A percentile compares a stretch with the other conserved stretches of the same genome.
These are phyloP conservation scores for Nepenthes mirabilis DNA, from an alignment of 148 eudicot species.

Conservation along the genomic window DNA sequence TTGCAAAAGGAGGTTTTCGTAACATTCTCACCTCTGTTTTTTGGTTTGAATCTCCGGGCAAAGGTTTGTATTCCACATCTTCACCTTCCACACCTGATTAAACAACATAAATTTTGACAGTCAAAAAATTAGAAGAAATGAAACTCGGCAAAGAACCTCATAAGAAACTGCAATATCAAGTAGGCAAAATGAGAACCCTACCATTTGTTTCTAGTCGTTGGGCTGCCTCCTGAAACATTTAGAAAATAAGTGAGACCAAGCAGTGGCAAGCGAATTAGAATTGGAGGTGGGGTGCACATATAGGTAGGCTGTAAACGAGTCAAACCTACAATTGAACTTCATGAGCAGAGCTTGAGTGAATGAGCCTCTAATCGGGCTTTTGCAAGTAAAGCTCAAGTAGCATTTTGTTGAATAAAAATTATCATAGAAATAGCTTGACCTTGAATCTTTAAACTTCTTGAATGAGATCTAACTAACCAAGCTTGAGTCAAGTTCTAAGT, in stretches of 20 bases:
- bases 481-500: too few species aligned
- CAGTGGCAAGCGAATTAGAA: too few species aligned
- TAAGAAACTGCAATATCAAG: background rate
- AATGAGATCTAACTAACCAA: too few species aligned
- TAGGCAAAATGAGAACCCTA: background rate
- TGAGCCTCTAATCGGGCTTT: too few species aligned
- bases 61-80: conserved; percentile 20
- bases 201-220: conserved; percentile 21
- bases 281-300: too few species aligned
- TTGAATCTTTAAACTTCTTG: too few species aligned
- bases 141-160: background rate
- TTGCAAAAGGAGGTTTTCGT: background rate
- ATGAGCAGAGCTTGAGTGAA: too few species aligned
- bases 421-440: too few species aligned
- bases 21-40: conserved; percentile 7
- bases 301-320: too few species aligned
- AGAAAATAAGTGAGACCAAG: background rate
- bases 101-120: background rate
- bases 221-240: conserved; percentile 33
- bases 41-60: conserved; percentile 19
- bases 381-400: too few species aligned
- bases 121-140: background rate
- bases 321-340: too few species aligned
- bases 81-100: conserved; percentile 12
- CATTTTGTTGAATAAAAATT: too few species aligned